Evolutionary conservation across 768 basidiomycete genomes (phyloP).

Genomic region (Naganishia vaughanmartiniae): DNA sequence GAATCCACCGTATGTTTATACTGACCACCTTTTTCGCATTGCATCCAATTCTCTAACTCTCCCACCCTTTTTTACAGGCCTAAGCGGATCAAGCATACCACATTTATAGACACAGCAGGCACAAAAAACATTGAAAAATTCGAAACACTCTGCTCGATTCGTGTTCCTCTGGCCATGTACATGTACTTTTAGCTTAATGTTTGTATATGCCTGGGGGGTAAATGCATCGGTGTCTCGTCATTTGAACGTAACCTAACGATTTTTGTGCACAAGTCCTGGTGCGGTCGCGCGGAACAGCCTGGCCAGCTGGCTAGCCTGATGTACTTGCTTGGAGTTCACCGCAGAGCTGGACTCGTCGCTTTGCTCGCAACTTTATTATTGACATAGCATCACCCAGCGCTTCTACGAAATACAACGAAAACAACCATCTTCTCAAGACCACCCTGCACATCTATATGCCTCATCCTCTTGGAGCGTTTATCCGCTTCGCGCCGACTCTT

Average conservation of each 20-base stretch:
- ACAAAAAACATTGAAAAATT: conserved; percentile 10
- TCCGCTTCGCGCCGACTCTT: not conserved
- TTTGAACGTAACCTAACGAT: no score
- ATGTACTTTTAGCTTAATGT: conserved; percentile 22
- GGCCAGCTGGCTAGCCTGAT: no score
- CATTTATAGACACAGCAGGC: conserved; percentile 17
- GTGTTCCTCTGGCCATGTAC: conserved; percentile 15
- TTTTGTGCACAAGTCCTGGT: not conserved
- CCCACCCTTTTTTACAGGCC: not conserved
- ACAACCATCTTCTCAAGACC: not conserved
- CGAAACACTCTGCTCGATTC: not conserved
- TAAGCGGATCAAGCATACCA: conserved; percentile 16
- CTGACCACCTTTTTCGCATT: not conserved
- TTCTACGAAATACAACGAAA: not conserved
- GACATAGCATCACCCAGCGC: not conserved
- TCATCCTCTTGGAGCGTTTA: no score
- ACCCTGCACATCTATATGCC: no score
- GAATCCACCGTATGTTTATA: conserved; percentile 8
- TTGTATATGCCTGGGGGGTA: conserved; percentile 21
- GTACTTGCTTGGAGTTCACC: no score
- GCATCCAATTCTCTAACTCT: not conserved
- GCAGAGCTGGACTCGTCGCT: no score
- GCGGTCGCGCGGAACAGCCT: no score
- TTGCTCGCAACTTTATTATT: not conserved
- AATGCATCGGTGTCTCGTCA: conserved; percentile 10